Evolutionary conservation across 208 protist genomes (phyloP).

Genomic region (Leishmania lainsoni): DNA sequence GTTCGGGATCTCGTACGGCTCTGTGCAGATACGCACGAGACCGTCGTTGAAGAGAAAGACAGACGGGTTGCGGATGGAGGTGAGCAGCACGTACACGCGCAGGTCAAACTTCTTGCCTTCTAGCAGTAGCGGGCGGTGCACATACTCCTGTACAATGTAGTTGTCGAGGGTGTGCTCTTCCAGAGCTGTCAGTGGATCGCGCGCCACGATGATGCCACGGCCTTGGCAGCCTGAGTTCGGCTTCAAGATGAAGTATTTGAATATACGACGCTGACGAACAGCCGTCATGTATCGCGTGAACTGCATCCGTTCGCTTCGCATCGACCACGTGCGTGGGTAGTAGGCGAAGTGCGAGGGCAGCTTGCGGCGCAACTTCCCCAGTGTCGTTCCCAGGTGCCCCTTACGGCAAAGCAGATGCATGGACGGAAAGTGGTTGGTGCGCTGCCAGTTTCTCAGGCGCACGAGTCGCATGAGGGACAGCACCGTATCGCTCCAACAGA

Average conservation of each 20-base stretch:
- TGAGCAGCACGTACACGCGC: conserved; percentile 95
- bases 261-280: conserved; percentile 44
- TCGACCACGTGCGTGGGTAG: conserved; percentile 89
- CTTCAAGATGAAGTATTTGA: conserved; percentile 95
- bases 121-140: conserved; percentile 90
- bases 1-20: conserved; percentile 86
- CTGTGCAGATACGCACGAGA: conserved; percentile 94
- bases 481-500: conserved; percentile 95
- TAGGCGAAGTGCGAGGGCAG: conserved; percentile 91
- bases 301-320: conserved; percentile 75
- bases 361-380: conserved; percentile 78
- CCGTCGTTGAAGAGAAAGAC: conserved; percentile 95
- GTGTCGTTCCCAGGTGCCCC: conserved; percentile 89
- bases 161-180: conserved; percentile 79
- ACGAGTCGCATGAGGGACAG: conserved; percentile 90
- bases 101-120: conserved; percentile 96
- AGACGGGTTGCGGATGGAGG: conserved; percentile 83
- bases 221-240: conserved; percentile 94
- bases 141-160: conserved; percentile 95
- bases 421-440: conserved; percentile 96
- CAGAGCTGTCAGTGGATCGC: conserved; percentile 78
- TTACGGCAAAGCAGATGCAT: conserved; percentile 96
- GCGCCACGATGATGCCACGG: conserved; percentile 92
- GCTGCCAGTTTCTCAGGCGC: conserved; percentile 91
- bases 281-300: conserved; percentile 72